Evolutionary conservation across 2,329 filamentous ascomycete species (phyloP).

Genomic region (Colletotrichum australisinense): DNA sequence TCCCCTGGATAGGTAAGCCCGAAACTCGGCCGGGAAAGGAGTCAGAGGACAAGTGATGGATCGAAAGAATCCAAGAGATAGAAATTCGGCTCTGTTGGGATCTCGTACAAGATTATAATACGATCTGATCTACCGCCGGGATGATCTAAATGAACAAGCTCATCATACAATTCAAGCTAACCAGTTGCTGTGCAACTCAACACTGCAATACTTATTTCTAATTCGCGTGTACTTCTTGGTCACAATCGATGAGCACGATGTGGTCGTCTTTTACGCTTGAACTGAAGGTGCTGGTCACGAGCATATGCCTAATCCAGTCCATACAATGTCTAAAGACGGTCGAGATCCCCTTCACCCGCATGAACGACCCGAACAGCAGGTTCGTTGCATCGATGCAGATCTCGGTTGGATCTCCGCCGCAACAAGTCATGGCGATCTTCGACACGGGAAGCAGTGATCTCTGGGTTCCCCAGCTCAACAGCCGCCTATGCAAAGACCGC

Average conservation of each 20-base stretch:
- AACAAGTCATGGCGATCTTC: conserved; percentile 11
- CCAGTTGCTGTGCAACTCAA: too few relatives aligned
- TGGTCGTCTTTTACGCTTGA: neutral
- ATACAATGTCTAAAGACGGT: neutral
- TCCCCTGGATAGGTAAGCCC: neutral
- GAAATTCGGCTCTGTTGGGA: neutral
- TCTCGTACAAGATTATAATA: too few relatives aligned
- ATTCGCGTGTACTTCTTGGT: neutral
- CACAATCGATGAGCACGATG: neutral
- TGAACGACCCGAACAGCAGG: neutral
- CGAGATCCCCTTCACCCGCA: neutral
- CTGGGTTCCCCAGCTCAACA: conserved; percentile 9
- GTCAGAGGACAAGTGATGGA: too few relatives aligned
- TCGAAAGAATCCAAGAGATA: neutral
- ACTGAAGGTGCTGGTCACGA: neutral
- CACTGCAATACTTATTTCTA: neutral
- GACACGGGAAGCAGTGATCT: conserved; percentile 23
- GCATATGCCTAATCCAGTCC: neutral
- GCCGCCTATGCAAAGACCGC: conserved; percentile 4
- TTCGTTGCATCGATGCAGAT: neutral
- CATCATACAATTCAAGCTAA: neutral
- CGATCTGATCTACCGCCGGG: too few relatives aligned
- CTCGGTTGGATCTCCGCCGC: neutral
- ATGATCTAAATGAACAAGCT: too few relatives aligned
- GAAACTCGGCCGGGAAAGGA: neutral